Evolutionary conservation across 495 filamentous ascomycete species (phyloP), one percentile per base, ranked within the genome.

Genomic region (Annulohypoxylon bovei): DNA sequence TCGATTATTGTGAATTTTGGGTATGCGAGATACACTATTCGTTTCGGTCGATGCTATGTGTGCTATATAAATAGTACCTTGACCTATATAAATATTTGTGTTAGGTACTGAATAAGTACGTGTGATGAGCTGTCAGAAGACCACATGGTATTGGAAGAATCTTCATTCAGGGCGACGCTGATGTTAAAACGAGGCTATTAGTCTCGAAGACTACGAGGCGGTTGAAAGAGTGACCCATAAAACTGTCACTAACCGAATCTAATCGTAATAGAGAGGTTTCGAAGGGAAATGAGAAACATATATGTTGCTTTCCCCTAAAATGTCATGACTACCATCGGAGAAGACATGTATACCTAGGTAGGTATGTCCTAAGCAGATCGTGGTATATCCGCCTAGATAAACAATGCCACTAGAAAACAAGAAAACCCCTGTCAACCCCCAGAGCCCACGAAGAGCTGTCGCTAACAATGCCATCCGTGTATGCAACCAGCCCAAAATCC

Each of bases 381-480:
- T 59, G 55, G 32, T 59, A 67, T 67, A 54, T 60, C 44, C 32
- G 46, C 44, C 42, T 30, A 66, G 39, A 30, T 23, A 16, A 53
- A 33, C 32, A 52, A 50, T 52, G 50, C 37, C 0, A n/a, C 0
- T 18, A 37, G 30, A 39, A 27, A 42, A n/a, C n/a, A n/a, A 14
- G 18, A 59, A 37, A 49, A n/a, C 53, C 39, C 40, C 25, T 37
- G 18, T 52, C 35, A 67, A 67, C 42, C 37, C 63, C 23, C 39
- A 27, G 1, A 6, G 53, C 25, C 33, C 11, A 5, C 28, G 30
- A 37, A 6, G 20, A 50, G 35, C 35, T 28, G 11, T 53, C 39
- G 50, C 18, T 14, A 9, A 35, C 14, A 54, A 33, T 54, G 28
- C 62, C 39, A 56, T 46, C 23, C 39, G 20, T 65, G 55, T 65